phyloP scores from a whole-genome alignment of 2,329 filamentous ascomycete species.

The Cytospora piceae region DNA sequence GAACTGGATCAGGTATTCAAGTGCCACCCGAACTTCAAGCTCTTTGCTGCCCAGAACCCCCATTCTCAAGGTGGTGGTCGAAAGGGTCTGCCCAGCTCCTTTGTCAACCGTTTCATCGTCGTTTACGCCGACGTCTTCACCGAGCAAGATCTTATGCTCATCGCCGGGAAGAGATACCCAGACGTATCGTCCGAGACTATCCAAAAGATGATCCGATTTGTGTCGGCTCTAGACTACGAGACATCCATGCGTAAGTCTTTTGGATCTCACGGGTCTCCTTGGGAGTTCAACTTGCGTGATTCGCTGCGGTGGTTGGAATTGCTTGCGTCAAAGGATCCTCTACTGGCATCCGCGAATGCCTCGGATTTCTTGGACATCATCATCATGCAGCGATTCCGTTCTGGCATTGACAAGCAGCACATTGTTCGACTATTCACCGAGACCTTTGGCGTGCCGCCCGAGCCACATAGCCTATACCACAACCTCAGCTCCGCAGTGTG shows the following conservation, averaged over 20 bases:
- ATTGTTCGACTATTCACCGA: conserved; percentile 68
- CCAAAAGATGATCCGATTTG: conserved; percentile 73
- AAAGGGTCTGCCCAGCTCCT: conserved; percentile 92
- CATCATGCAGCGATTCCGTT: conserved; percentile 86
- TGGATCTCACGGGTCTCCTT: conserved; percentile 73
- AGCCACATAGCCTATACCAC: conserved; percentile 69
- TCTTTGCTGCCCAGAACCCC: conserved; percentile 97
- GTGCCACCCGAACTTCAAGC: conserved; percentile 84
- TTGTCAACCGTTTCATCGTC: conserved; percentile 97
- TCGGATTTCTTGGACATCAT: conserved; percentile 81
- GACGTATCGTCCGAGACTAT: conserved; percentile 62
- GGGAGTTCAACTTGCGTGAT: conserved; percentile 95
- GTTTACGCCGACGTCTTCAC: conserved; percentile 94
- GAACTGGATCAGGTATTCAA: conserved; percentile 94
- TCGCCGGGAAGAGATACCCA: conserved; percentile 79
- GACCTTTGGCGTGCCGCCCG: conserved; percentile 61
- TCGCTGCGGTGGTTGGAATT: conserved; percentile 85
- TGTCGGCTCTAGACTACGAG: conserved; percentile 76
- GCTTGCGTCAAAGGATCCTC: conserved; percentile 60
- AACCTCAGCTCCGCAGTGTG: conserved; percentile 67
- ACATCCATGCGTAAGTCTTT: conserved; percentile 64
- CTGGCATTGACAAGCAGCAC: conserved; percentile 65
- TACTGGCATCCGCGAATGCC: conserved; percentile 63
- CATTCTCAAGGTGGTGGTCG: conserved; percentile 95
- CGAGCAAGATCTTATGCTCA: conserved; percentile 77